Conservation (phyloP, 345 rosid genomes). For the Lagerstroemia speciosa region DNA sequence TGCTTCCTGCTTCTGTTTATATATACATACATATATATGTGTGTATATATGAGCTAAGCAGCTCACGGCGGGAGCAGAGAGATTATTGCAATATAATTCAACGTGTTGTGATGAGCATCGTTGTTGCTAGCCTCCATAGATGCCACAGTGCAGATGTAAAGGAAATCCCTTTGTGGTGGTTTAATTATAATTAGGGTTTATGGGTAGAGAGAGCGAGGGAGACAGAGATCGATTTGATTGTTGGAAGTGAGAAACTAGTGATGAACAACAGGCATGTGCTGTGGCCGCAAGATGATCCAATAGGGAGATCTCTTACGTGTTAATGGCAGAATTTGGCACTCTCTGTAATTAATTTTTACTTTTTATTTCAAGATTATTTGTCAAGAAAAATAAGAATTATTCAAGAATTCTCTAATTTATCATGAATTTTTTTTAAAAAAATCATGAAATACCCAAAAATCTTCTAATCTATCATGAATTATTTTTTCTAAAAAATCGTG, state of each 20-base stretch:
- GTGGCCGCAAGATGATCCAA: no score
- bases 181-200: neutral
- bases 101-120: neutral
- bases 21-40: no score
- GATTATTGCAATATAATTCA: no score
- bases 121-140: neutral
- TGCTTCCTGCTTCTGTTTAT: neutral
- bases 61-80: neutral
- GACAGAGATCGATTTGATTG: neutral
- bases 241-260: neutral
- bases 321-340: neutral
- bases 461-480: no score
- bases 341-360: no score
- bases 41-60: neutral
- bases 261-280: neutral
- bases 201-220: neutral
- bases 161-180: neutral
- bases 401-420: no score
- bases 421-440: no score
- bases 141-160: neutral
- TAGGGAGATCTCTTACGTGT: neutral
- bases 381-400: no score
- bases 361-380: no score
- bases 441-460: no score
- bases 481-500: no score